Conservation (phyloP, 768 basidiomycete species). For the Exidia glandulosa region DNA sequence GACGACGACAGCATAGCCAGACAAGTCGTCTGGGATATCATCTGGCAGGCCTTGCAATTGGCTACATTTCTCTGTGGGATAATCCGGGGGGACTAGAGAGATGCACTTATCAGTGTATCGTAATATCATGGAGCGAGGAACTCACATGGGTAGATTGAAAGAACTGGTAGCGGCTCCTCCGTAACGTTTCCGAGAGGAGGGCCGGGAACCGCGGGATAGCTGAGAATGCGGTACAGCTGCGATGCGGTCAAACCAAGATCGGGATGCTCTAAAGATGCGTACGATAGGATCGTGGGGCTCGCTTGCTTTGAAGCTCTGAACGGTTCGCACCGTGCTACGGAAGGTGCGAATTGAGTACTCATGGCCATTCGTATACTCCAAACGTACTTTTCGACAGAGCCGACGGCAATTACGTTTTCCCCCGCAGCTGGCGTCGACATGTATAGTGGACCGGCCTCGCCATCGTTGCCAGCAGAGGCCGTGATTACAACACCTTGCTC, state of each 20-base stretch:
- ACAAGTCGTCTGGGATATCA: too few species aligned
- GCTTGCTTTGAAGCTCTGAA: not conserved
- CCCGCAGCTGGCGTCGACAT: slow-evolving; percentile 19
- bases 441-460: slow-evolving; percentile 19
- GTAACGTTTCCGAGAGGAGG: too few species aligned
- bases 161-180: too few species aligned
- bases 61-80: too few species aligned
- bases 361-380: not conserved
- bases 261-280: not conserved
- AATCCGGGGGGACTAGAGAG: too few species aligned
- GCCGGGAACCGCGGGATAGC: too few species aligned
- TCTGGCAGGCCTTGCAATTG: too few species aligned
- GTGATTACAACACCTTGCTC: slow-evolving; percentile 19
- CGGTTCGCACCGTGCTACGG: not conserved
- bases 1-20: too few species aligned
- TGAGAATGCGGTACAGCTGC: not conserved
- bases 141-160: too few species aligned
- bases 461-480: slow-evolving; percentile 16
- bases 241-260: not conserved
- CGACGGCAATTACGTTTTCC: slow-evolving; percentile 18
- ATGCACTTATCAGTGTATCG: too few species aligned
- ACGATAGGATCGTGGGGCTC: not conserved
- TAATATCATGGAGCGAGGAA: too few species aligned
- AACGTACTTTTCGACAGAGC: not conserved
- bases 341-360: not conserved